phyloP scores from a whole-genome alignment of 192 early-diverging fungal genomes.

The Podila minutissima region DNA sequence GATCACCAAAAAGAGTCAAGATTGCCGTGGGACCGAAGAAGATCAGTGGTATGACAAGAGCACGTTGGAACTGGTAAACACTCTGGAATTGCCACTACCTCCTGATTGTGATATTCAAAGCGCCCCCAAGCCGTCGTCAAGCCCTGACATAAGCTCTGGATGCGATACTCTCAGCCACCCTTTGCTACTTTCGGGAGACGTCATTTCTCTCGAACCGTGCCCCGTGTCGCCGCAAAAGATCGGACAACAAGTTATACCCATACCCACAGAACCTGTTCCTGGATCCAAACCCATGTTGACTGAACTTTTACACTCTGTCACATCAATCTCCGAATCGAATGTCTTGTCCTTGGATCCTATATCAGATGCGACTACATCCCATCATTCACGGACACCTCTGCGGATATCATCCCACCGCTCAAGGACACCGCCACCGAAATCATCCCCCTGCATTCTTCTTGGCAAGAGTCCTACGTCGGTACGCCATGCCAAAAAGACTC shows the following conservation, averaged over 20 bases:
- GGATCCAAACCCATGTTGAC: no score
- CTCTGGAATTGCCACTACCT: neutral
- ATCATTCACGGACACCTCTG: neutral
- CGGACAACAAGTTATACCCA: neutral
- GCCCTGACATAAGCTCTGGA: neutral
- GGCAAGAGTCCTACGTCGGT: neutral
- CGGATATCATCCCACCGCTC: neutral
- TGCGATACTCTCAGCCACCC: neutral
- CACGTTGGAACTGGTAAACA: slow-evolving; percentile 4
- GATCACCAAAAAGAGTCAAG: neutral
- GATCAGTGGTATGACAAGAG: slow-evolving; percentile 12
- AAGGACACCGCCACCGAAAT: neutral
- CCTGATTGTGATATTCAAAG: neutral
- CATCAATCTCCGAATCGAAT: neutral
- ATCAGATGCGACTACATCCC: no score
- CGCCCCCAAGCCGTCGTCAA: neutral
- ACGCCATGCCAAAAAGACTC: neutral
- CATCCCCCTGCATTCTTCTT: neutral
- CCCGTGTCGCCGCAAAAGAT: neutral
- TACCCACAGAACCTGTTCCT: no score
- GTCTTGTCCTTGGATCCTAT: neutral
- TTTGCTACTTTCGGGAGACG: neutral
- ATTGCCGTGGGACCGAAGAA: neutral
- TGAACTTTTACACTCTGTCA: no score
- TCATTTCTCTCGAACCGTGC: neutral